A percentile compares a stretch with the other conserved stretches of the same genome.
These are phyloP conservation scores for Lactarius deliciosus DNA, from an alignment of 768 basidiomycete genomes.

Conservation along the genomic window DNA sequence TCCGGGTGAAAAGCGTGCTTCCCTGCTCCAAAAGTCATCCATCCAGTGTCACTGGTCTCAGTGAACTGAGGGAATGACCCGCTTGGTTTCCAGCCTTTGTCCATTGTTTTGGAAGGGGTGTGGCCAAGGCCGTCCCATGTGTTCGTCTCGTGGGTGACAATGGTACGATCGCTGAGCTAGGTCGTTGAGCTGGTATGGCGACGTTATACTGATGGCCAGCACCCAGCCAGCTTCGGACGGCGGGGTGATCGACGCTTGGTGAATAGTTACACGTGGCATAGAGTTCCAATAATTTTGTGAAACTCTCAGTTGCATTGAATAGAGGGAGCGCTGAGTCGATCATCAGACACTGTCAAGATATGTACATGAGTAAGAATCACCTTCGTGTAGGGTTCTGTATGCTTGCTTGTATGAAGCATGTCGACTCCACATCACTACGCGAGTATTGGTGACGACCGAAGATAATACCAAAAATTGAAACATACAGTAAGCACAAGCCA, in stretches of 20 bases:
- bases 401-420: constrained; percentile 43
- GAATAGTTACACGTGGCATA: constrained; percentile 21
- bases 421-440: constrained; percentile 50
- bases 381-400: constrained; percentile 27
- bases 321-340: constrained; percentile 19
- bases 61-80: constrained; percentile 12
- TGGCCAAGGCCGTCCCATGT: constrained; percentile 1
- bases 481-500: constrained; percentile 55
- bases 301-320: constrained; percentile 25
- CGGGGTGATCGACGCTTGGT: constrained; percentile 22
- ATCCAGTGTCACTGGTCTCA: constrained; percentile 17
- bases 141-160: constrained; percentile 15
- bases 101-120: constrained; percentile 11
- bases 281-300: constrained; percentile 23
- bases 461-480: background rate
- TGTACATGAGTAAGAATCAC: background rate
- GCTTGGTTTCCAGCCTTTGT: constrained; percentile 18
- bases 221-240: constrained; percentile 20
- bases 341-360: constrained; percentile 9
- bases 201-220: background rate
- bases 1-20: background rate
- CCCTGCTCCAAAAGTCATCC: constrained; percentile 7
- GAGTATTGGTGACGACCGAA: background rate
- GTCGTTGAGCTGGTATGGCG: background rate
- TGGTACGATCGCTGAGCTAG: background rate